Evolutionary conservation across 163 green algal species (phyloP), one percentile per base, ranked within the genome.

Genomic region (Smithsoniella earleae): DNA sequence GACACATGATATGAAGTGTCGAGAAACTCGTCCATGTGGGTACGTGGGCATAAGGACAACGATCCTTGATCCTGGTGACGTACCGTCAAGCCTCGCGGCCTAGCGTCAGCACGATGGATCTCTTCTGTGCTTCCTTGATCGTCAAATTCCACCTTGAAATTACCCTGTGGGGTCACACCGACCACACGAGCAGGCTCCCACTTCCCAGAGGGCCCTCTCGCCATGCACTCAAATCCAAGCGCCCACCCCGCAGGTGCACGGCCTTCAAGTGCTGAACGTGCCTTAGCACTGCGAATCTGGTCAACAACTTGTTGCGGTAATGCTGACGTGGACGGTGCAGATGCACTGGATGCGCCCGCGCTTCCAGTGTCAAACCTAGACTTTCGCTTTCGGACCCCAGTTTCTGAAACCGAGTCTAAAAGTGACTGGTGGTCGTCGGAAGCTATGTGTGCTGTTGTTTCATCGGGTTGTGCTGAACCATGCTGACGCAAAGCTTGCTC

Each of bases 191-290:
- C 58, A 25, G 25, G 25, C 34, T 69, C 58, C 58, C 58, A 69
- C 25, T 33, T 18, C 58, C 58, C 58, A n/a, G 58, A 33, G 16
- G 27, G 8, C 5, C 58, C 58, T 34, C 58, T 36, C 5, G 58
- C 58, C 4, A 69, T n/a, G 43, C 58, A 69, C 28, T 69, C 34
- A 13, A 45, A 36, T 3, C 58, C 58, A 4, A 69, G 31, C 25
- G 58, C 58, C 58, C 58, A 69, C 6, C 58, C 58, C 20, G 58
- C 27, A n/a, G 58, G 58, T 40, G 58, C 58, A 43, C 58, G 58
- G 10, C 58, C 58, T 22, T 69, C 58, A 22, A 69, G 58, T 34
- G 58, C 58, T n/a, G 58, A 69, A 25, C 58, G 18, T 16, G 58
- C 58, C 43, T 69, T 69, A 6, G 58, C 58, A 13, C 16, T 45